Conservation (phyloP, 495 filamentous ascomycete species). For the Pseudoneurospora amorphoporcata region DNA sequence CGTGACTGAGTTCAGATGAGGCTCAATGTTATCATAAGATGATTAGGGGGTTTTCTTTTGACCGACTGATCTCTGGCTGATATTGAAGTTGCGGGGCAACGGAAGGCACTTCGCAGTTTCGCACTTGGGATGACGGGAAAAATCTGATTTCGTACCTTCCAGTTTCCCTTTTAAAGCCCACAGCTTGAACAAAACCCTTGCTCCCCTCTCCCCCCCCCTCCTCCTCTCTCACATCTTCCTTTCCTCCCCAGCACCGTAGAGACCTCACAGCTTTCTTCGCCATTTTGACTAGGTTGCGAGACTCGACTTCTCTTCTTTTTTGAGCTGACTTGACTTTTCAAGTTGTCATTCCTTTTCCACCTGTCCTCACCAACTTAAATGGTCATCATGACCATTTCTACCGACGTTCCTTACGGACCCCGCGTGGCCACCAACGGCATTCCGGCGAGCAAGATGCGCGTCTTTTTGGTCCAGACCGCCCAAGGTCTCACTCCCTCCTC, state of each 20-base stretch:
- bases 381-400: background rate
- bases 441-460: conserved; percentile 10
- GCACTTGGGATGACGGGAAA: background rate
- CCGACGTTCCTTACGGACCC: background rate
- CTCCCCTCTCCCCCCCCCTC: background rate
- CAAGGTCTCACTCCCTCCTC: conserved; percentile 23
- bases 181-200: background rate
- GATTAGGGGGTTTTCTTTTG: background rate
- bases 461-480: conserved; percentile 24
- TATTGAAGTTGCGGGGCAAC: background rate
- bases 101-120: background rate
- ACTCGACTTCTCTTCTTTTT: background rate
- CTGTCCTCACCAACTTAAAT: background rate
- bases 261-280: background rate
- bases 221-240: background rate
- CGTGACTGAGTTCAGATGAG: background rate
- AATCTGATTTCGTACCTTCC: background rate
- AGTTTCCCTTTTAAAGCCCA: background rate
- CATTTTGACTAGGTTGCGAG: background rate
- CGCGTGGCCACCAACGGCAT: background rate
- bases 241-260: background rate
- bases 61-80: background rate
- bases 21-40: background rate
- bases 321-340: background rate
- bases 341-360: background rate